These are phyloP conservation scores for Aspergillus funiculosus DNA, from an alignment of 495 filamentous ascomycete species.

Conservation along the genomic window DNA sequence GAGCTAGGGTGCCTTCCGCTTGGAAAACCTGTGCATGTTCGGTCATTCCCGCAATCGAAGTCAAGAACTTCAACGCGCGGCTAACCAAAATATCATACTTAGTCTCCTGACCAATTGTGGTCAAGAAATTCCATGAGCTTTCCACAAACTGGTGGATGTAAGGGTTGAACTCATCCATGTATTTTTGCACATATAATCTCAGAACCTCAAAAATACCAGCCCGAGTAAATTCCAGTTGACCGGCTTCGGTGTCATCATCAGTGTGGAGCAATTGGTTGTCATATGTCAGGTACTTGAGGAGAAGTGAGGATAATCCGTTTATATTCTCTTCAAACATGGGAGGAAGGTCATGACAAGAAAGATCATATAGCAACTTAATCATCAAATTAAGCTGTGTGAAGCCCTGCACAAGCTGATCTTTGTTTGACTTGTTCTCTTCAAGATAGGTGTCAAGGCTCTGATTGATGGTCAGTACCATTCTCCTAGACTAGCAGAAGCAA, in stretches of 20 bases:
- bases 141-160: conserved; percentile 76
- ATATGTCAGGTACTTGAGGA: conserved; percentile 92
- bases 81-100: conserved; percentile 96
- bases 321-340: conserved; percentile 88
- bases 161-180: conserved; percentile 80
- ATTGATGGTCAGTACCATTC: conserved; percentile 8
- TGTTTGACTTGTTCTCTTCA: conserved; percentile 66
- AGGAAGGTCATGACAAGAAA: conserved; percentile 93
- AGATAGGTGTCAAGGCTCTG: conserved; percentile 75
- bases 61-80: conserved; percentile 88
- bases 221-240: conserved; percentile 75
- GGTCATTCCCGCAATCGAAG: conserved; percentile 69
- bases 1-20: conserved; percentile 61
- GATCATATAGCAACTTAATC: conserved; percentile 87
- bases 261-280: conserved; percentile 74
- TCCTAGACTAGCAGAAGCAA: not conserved
- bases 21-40: conserved; percentile 83
- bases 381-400: conserved; percentile 80
- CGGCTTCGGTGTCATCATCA: conserved; percentile 80
- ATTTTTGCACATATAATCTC: conserved; percentile 84
- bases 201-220: conserved; percentile 88
- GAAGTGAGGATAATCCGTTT: conserved; percentile 60
- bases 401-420: conserved; percentile 61
- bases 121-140: conserved; percentile 86
- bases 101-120: conserved; percentile 74